These are phyloP conservation scores for Eimeria falciformis DNA, from an alignment of 169 alveolate genomes.

Conservation along the genomic window DNA sequence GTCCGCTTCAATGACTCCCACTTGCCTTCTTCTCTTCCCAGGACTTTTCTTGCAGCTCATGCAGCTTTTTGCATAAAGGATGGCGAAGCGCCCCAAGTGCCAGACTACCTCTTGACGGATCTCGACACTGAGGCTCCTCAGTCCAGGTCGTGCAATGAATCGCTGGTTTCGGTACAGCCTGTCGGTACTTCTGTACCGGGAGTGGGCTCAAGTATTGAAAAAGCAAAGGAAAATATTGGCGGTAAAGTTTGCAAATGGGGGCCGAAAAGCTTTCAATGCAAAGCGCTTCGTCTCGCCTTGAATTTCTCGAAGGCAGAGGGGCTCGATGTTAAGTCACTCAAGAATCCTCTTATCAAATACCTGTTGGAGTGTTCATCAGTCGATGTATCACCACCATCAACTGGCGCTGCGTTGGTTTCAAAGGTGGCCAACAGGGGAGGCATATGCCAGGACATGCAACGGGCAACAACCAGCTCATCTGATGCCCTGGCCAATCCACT, in stretches of 20 bases:
- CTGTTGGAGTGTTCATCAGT: not conserved
- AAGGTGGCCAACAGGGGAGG: no score
- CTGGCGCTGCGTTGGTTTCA: not conserved
- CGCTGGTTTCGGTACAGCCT: no score
- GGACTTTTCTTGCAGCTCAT: slow-evolving; percentile 61
- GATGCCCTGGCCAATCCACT: no score
- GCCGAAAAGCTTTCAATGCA: not conserved
- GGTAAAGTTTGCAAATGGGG: not conserved
- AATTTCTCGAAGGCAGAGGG: slow-evolving; percentile 17
- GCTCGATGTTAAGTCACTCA: not conserved
- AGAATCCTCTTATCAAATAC: not conserved
- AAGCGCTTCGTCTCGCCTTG: slow-evolving; percentile 27
- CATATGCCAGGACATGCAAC: no score
- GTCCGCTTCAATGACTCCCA: slow-evolving; percentile 58
- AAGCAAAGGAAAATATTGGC: not conserved
- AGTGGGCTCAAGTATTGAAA: not conserved
- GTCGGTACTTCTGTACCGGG: not conserved
- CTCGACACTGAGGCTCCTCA: no score
- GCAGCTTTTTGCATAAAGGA: slow-evolving; percentile 70
- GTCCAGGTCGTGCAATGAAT: no score
- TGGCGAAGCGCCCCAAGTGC: slow-evolving; percentile 76
- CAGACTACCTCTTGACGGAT: slow-evolving; percentile 53
- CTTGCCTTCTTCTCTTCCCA: slow-evolving; percentile 55
- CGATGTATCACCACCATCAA: not conserved
- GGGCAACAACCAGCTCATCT: no score